phyloP scores from a whole-genome alignment of 257 asterid genomes.

The Solanum bulbocastanum region DNA sequence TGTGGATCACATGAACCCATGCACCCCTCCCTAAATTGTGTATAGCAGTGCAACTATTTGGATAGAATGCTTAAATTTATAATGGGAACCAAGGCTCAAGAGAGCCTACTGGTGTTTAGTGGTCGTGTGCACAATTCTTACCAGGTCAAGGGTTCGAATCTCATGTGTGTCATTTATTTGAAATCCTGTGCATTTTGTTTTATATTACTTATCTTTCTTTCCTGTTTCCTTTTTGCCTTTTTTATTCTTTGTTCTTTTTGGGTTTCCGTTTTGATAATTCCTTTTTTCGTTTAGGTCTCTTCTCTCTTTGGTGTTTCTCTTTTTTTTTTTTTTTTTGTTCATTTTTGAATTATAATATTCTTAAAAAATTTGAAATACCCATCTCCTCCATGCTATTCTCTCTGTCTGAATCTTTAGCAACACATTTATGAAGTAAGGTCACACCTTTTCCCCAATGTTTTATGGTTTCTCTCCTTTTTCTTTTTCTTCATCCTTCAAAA shows the following conservation, averaged over 20 bases:
- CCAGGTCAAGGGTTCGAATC: no score
- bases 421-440: background rate
- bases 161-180: no score
- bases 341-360: no score
- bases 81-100: background rate
- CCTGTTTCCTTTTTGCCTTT: no score
- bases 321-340: no score
- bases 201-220: no score
- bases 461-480: background rate
- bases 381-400: background rate
- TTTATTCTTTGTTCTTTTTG: no score
- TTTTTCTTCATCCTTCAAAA: background rate
- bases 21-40: background rate
- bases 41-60: background rate
- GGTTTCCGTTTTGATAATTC: no score
- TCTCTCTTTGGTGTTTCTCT: no score
- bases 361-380: background rate
- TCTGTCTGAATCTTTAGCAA: background rate
- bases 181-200: no score
- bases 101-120: background rate
- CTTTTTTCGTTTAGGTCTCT: no score
- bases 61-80: background rate
- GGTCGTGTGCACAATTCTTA: no score
- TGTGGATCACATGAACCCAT: background rate
- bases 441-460: background rate